phyloP scores from a whole-genome alignment of 2,329 filamentous ascomycete species.

The Ceratocystis cacaofunesta region DNA sequence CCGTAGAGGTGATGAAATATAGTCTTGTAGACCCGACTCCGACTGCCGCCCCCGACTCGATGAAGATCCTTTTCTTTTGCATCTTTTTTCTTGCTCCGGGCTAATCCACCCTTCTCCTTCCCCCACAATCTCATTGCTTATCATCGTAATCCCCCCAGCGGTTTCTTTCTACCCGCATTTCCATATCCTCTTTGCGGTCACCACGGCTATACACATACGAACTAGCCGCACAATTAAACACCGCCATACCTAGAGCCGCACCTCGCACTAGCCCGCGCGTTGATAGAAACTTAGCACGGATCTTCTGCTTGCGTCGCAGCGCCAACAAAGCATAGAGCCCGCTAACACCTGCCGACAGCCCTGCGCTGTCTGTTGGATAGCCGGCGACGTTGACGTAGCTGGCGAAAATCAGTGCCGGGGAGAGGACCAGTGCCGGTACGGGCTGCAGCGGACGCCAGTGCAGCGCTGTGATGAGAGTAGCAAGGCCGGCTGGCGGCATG shows the following conservation, averaged over 20 bases:
- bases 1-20: no score
- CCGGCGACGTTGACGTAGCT: slow-evolving; percentile 46
- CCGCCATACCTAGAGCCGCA: slow-evolving; percentile 34
- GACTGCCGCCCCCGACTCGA: no score
- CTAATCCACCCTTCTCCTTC: not conserved
- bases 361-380: slow-evolving; percentile 41
- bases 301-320: slow-evolving; percentile 31
- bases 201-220: slow-evolving; percentile 39
- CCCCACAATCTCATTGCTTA: slow-evolving; percentile 7
- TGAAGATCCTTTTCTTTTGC: not conserved
- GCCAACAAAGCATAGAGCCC: slow-evolving; percentile 43
- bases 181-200: slow-evolving; percentile 35
- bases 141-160: slow-evolving; percentile 30
- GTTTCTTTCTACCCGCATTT: slow-evolving; percentile 34
- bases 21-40: no score
- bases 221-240: slow-evolving; percentile 34
- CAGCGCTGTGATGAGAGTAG: slow-evolving; percentile 40
- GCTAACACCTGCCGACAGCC: slow-evolving; percentile 40
- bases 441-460: slow-evolving; percentile 41
- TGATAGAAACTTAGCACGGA: slow-evolving; percentile 29
- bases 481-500: slow-evolving; percentile 39
- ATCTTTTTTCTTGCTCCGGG: not conserved
- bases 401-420: slow-evolving; percentile 39
- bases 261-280: slow-evolving; percentile 37
- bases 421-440: slow-evolving; percentile 33